Evolutionary conservation across 495 filamentous ascomycete species (phyloP).

Genomic region (Aspergillus nidulans): DNA sequence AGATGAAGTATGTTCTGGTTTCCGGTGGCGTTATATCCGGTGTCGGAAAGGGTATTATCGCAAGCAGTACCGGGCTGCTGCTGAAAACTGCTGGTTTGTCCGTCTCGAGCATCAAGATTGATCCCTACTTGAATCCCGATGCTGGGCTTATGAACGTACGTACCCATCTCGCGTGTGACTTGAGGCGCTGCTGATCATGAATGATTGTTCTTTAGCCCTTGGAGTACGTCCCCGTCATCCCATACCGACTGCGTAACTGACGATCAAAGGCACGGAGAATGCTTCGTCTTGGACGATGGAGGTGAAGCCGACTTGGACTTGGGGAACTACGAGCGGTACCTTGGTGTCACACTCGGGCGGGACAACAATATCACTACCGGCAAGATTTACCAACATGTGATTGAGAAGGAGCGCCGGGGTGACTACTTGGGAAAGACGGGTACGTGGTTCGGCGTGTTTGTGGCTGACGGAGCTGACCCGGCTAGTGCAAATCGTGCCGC

Average conservation of each 20-base stretch:
- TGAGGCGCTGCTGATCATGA: constrained; percentile 3
- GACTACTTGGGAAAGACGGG: constrained; percentile 89
- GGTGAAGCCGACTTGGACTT: constrained; percentile 89
- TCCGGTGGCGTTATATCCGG: constrained; percentile 79
- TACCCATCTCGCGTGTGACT: constrained; percentile 33
- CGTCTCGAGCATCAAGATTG: constrained; percentile 61
- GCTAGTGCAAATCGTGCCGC: constrained; percentile 85
- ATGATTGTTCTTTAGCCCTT: constrained; percentile 10
- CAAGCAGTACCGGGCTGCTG: constrained; percentile 62
- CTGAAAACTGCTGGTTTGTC: constrained; percentile 80
- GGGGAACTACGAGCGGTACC: constrained; percentile 90
- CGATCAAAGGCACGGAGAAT: constrained; percentile 60
- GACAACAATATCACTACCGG: constrained; percentile 95
- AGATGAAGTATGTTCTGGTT: constrained; percentile 82
- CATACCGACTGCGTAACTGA: constrained; percentile 11
- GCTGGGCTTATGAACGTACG: constrained; percentile 81
- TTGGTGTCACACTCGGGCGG: constrained; percentile 64
- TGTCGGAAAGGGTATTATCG: constrained; percentile 79
- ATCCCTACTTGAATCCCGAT: constrained; percentile 60
- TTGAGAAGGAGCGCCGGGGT: constrained; percentile 70
- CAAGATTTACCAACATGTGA: constrained; percentile 89
- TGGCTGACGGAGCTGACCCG: constrained; percentile 33
- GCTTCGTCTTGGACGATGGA: constrained; percentile 70
- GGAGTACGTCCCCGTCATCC: constrained; percentile 16
- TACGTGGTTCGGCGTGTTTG: constrained; percentile 52